Evolutionary conservation across 768 basidiomycete genomes (phyloP), one percentile per base, ranked within the genome.

Genomic region (Myochromella boudieri): DNA sequence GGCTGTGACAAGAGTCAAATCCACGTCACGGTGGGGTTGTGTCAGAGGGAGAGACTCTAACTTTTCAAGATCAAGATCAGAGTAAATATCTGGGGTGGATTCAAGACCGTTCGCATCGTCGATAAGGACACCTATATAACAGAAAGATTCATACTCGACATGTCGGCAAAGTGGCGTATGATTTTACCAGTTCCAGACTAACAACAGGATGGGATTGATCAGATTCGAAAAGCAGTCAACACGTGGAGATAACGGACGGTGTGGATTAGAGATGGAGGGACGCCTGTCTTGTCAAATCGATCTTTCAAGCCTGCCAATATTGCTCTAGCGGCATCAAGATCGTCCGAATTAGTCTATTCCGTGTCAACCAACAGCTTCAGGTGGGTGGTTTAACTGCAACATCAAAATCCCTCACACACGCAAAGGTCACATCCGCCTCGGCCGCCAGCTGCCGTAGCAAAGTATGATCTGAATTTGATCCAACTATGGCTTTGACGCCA

Each of bases 231-330:
- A n/a, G n/a, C n/a, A n/a, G n/a, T n/a, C n/a, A n/a, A n/a, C n/a
- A n/a, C 7, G 80, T 79, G 6, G 62, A 44, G 10, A 80, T 49
- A 9, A 74, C 67, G 28, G 55, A 81, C 84, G 0, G 81, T 83
- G 53, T 87, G 80, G 12, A 87, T 83, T 4, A 79, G 67, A 46
- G 71, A 66, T 3, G 81, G 72, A 1, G 59, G 55, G 1, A 55
- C 64, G 3, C 76, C 75, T 0, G 72, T 75, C 24, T 49, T 54
- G 24, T 67, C 63, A 40, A 72, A 59, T n/a, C 69, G 62, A 51
- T 68, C 71, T 64, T 74, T 79, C 60, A 80, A 44, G 1, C 85
- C 84, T 12, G 58, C 65, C 47, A 86, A 59, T 4, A 77, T 73
- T 2, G 78, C 76, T 29, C 68, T 51, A 0, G 66, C 68, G 0